These are phyloP conservation scores for Trichophyton benhamiae DNA, from an alignment of 2,329 filamentous ascomycete genomes.

Conservation along the genomic window DNA sequence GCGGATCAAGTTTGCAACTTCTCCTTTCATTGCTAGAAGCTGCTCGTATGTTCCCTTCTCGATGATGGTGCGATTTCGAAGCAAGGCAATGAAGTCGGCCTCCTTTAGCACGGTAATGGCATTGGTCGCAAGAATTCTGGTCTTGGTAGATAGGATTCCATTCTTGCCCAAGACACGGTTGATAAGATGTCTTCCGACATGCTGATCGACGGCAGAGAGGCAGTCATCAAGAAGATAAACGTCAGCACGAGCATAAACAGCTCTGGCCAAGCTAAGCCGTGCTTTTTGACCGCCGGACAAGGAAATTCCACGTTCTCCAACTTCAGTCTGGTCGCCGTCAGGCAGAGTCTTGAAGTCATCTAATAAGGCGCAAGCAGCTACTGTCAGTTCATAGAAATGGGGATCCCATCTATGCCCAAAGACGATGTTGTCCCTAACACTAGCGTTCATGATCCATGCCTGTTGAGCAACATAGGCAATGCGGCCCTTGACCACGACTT, in stretches of 20 bases:
- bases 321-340: constrained; percentile 91
- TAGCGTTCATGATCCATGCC: constrained; percentile 96
- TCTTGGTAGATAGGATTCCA: constrained; percentile 73
- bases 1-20: constrained; percentile 72
- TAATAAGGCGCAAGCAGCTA: constrained; percentile 77
- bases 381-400: constrained; percentile 82
- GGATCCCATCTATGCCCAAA: constrained; percentile 93
- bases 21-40: constrained; percentile 84
- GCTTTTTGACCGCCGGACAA: constrained; percentile 94
- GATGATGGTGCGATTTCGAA: constrained; percentile 69
- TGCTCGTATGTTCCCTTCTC: constrained; percentile 87
- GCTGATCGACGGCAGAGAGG: constrained; percentile 93
- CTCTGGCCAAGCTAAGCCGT: constrained; percentile 77
- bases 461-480: constrained; percentile 88
- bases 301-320: constrained; percentile 92
- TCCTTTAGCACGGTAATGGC: constrained; percentile 82
- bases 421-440: constrained; percentile 90
- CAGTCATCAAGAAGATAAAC: constrained; percentile 91
- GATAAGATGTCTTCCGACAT: constrained; percentile 89
- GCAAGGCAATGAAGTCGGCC: constrained; percentile 74
- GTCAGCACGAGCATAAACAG: constrained; percentile 93
- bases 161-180: constrained; percentile 81
- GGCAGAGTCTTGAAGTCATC: constrained; percentile 89
- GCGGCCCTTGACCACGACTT: constrained; percentile 68
- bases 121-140: constrained; percentile 86